Percentiles rank a stretch among this genome's conserved stretches.
Conservation (phyloP, 2,329 filamentous ascomycete genomes). For the Pseudogymnoascus sp. region DNA sequence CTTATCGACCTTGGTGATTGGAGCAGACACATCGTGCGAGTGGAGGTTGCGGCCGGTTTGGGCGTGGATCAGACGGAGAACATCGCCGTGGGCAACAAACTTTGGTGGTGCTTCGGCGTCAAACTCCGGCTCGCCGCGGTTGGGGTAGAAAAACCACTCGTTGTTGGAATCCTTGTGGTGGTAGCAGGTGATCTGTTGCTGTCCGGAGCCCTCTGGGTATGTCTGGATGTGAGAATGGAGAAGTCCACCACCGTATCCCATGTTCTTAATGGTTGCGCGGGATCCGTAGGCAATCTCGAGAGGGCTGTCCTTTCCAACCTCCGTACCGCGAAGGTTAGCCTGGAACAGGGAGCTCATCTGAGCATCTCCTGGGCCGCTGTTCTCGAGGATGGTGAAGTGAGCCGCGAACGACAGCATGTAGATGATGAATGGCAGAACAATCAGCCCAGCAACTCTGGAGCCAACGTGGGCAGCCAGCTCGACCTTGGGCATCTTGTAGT, state of each 20-base stretch:
- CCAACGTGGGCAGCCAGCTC: constrained; percentile 70
- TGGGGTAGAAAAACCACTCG: constrained; percentile 98
- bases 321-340: constrained; percentile 86
- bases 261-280: constrained; percentile 90
- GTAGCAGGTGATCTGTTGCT: constrained; percentile 98
- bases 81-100: constrained; percentile 69
- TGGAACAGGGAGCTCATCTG: constrained; percentile 99
- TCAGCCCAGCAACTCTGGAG: constrained; percentile 77
- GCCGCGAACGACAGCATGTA: constrained; percentile 94
- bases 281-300: constrained; percentile 87
- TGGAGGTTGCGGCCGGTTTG: constrained; percentile 96
- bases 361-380: constrained; percentile 92
- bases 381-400: constrained; percentile 89
- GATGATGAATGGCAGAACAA: constrained; percentile 78
- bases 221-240: constrained; percentile 96
- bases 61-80: constrained; percentile 82
- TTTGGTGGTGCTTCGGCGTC: constrained; percentile 61
- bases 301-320: constrained; percentile 89
- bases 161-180: constrained; percentile 99
- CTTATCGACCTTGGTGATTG: constrained; percentile 78
- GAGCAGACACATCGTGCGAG: constrained; percentile 83
- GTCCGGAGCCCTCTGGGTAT: constrained; percentile 83
- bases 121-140: constrained; percentile 67
- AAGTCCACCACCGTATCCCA: constrained; percentile 95
- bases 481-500: constrained; percentile 79